Evolutionary conservation across 2,329 filamentous ascomycete genomes (phyloP).

Genomic region (Aspergillus pseudoglaucus): DNA sequence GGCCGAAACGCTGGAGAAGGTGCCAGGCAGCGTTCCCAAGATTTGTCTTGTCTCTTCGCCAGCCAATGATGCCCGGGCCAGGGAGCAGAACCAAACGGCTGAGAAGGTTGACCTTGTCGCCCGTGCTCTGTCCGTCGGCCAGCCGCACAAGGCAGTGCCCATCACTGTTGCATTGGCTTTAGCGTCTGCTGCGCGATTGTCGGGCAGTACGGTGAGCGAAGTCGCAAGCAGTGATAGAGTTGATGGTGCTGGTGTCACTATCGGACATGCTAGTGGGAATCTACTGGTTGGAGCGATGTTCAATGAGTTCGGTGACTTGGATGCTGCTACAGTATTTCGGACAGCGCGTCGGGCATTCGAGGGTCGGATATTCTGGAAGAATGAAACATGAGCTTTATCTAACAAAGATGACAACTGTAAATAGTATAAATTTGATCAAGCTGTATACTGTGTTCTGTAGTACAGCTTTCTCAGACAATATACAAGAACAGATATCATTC

Average conservation of each 20-base stretch:
- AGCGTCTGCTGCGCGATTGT: conserved; percentile 43
- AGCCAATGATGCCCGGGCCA: conserved; percentile 3
- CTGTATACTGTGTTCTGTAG: too few species aligned
- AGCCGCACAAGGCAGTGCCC: conserved; percentile 52
- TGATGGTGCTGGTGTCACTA: conserved; percentile 29
- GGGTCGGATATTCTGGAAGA: conserved; percentile 39
- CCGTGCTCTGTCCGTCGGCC: conserved; percentile 50
- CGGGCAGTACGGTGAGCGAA: conserved; percentile 34
- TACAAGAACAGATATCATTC: too few species aligned
- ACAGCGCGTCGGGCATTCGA: conserved; percentile 46
- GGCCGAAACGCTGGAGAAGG: conserved; percentile 36
- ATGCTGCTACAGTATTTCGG: conserved; percentile 40
- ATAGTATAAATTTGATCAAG: too few species aligned
- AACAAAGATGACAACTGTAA: too few species aligned
- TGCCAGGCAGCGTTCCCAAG: conserved; percentile 55
- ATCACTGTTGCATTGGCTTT: conserved; percentile 50
- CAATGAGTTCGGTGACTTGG: conserved; percentile 27
- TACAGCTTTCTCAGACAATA: too few species aligned
- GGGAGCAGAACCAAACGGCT: conserved; percentile 20
- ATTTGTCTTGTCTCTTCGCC: conserved; percentile 49
- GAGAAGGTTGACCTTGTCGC: conserved; percentile 37
- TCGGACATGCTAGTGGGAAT: conserved; percentile 45
- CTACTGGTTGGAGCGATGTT: conserved; percentile 39
- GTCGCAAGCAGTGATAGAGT: conserved; percentile 18
- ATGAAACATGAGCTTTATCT: background rate